Evolutionary conservation across 2,329 filamentous ascomycete species (phyloP), one percentile per base, ranked within the genome.

Genomic region (Cladophialophora bantiana): DNA sequence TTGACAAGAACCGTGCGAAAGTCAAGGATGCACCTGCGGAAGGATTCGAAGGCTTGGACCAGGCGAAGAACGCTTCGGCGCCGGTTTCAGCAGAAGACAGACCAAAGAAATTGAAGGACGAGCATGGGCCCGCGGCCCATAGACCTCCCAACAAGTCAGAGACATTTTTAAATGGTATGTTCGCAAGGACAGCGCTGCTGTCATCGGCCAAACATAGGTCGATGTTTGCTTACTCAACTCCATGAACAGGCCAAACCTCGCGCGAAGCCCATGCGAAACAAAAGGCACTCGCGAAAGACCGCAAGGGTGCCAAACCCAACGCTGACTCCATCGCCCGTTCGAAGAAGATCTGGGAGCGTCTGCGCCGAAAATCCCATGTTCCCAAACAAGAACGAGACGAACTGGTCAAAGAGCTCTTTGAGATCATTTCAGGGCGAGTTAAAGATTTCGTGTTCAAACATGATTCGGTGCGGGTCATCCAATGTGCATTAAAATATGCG

Each of bases 381-480:
- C 91, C 93, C 48, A 89, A 90, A 74, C 92, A 96, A 45, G 94
- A 99, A 82, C 88, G 95, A 69, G 90, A 94, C 78, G 86, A 90
- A 77, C 86, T 99, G 48, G 91, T 98, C 56, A 87, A 89, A 67
- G 94, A 99, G 82, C 86, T 99, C 32, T 98, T 96, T 78, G 85
- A 86, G 65, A 96, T 99, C 75, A 91, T 97, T 74, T 95, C 92
- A 31, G 94, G 94, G 61, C 88, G 91, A 65, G 91, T 98, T 74
- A 93, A 92, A 79, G 95, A 98, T 69, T 97, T 98, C 73, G 94
- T 97, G 20, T 91, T 99, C 82, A 99, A 99, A 86, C 95, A 99
- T 79, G 95, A 99, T 77, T 92, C 93, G 40, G 94, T 97, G n/a
- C 88, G 95, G 73, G 93, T 97, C 50, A 91, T 99, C 32, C 95